Percentiles rank a stretch among this genome's conserved stretches.
These are phyloP conservation scores for Phaeosphaeria sp. DNA, from an alignment of 2,329 filamentous ascomycete species.

Conservation along the genomic window DNA sequence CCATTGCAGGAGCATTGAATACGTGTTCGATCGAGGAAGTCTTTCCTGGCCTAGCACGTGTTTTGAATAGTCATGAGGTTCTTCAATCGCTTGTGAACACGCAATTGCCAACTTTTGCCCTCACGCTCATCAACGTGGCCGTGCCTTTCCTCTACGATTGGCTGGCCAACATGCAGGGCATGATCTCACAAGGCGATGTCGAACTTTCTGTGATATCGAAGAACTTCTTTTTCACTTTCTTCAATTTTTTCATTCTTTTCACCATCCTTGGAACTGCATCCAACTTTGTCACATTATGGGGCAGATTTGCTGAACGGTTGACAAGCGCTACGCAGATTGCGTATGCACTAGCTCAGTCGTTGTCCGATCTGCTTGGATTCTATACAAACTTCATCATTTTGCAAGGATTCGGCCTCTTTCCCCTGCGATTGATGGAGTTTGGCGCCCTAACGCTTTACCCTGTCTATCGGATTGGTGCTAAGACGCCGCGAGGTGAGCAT, in stretches of 20 bases:
- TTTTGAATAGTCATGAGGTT: conserved; percentile 72
- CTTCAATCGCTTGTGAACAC: conserved; percentile 82
- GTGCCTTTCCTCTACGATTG: conserved; percentile 96
- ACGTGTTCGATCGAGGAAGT: conserved; percentile 79
- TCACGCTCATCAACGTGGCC: conserved; percentile 85
- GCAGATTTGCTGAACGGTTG: conserved; percentile 72
- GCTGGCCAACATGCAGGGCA: conserved; percentile 88
- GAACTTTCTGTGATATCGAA: conserved; percentile 96
- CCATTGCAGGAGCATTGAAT: conserved; percentile 79
- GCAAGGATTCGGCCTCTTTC: conserved; percentile 91
- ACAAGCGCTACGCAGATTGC: conserved; percentile 82
- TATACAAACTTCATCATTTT: conserved; percentile 95
- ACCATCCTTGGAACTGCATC: conserved; percentile 83
- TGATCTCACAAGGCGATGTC: conserved; percentile 92
- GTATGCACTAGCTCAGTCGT: conserved; percentile 73
- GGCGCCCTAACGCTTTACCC: conserved; percentile 86
- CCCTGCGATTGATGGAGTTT: conserved; percentile 88
- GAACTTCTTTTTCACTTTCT: conserved; percentile 99
- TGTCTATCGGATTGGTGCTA: conserved; percentile 76
- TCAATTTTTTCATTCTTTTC: conserved; percentile 97
- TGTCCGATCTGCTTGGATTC: conserved; percentile 78
- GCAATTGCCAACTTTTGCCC: conserved; percentile 81
- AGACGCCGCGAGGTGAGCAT: conserved; percentile 72
- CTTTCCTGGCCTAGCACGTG: conserved; percentile 71
- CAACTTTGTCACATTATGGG: conserved; percentile 71